These are phyloP conservation scores for Stephanodiscus minutulus DNA, from an alignment of 108 stramenopile genomes.

Conservation along the genomic window DNA sequence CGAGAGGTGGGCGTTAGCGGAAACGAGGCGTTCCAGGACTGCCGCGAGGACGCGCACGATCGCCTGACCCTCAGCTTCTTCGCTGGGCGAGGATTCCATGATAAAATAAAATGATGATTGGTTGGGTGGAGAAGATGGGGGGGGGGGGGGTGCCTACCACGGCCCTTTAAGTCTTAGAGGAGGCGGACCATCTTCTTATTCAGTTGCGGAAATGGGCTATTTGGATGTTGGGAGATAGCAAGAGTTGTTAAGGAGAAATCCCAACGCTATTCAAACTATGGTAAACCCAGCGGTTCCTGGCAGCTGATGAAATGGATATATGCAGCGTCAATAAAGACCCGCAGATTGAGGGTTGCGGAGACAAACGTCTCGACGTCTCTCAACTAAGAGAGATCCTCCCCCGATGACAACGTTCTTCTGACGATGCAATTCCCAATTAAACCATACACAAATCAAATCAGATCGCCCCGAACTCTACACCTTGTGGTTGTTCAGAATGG, in stretches of 20 bases:
- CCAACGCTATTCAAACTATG: background rate
- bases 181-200: background rate
- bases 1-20: constrained; percentile 63
- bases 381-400: constrained; percentile 17
- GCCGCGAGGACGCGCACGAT: constrained; percentile 79
- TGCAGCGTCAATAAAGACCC: background rate
- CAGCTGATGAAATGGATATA: no score
- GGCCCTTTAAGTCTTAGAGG: background rate
- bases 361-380: constrained; percentile 17
- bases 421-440: background rate
- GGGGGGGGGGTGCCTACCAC: background rate
- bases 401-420: constrained; percentile 1
- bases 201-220: background rate
- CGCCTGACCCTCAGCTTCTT: constrained; percentile 72
- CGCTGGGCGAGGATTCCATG: constrained; percentile 77
- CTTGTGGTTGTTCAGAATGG: background rate
- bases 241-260: background rate
- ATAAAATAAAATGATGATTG: background rate
- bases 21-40: constrained; percentile 83
- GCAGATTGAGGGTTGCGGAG: background rate
- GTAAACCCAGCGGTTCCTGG: no score
- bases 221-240: background rate
- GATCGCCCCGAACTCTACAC: background rate
- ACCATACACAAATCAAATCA: background rate
- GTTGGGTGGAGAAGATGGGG: background rate